Base-by-base conservation (phyloP, 2,329 filamentous ascomycete genomes). In the Alternaria triticina region DNA sequence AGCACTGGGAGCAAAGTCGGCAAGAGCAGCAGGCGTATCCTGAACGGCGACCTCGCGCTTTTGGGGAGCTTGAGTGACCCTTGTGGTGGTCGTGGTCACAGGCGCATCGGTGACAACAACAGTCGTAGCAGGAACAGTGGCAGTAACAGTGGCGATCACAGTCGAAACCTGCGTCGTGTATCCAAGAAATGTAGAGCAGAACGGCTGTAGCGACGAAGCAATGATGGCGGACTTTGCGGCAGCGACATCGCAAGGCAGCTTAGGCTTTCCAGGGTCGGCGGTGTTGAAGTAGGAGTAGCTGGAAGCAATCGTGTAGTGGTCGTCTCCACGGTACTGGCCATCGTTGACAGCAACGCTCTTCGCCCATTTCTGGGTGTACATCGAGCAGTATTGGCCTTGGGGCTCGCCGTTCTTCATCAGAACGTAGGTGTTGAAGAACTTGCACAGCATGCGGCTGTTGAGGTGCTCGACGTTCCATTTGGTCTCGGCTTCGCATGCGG, bases 221-320 rank as follows among this genome's bases (percentile, higher is more conserved):
- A 43, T 9, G 5, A 54, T 43, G 5, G 50, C 50, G 2, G 50
- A 25, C 50, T 54, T 54, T 4, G 50, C 30, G 30, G 50, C 50
- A 7, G 50, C 50, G 33, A 54, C 50, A 54, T 54, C 30, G 30
- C 50, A 54, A 4, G 50, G 30, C 0, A 54, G 50, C 33, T 54
- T 54, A 2, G 50, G 30, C 33, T 40, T 54, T 36, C 50, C 50
- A 43, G 50, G 50, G 0, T 54, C 33, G 2, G 54, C 45, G 7
- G 43, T 46, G 25, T 56, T 56, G 40, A 25, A 30, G 25, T 28
- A 56, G 9, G 43, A 45, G 25, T 46, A 46, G 23, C 40, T 45
- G 27, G 23, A 45, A 4, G 43, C 25, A 17, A 56, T 56, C 3
- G 54, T 56, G 54, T 56, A 56, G 40, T 56, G 54, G 54, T 56